Base-by-base conservation (phyloP, 2,329 filamentous ascomycete genomes). In the Aspergillus clavatus region DNA sequence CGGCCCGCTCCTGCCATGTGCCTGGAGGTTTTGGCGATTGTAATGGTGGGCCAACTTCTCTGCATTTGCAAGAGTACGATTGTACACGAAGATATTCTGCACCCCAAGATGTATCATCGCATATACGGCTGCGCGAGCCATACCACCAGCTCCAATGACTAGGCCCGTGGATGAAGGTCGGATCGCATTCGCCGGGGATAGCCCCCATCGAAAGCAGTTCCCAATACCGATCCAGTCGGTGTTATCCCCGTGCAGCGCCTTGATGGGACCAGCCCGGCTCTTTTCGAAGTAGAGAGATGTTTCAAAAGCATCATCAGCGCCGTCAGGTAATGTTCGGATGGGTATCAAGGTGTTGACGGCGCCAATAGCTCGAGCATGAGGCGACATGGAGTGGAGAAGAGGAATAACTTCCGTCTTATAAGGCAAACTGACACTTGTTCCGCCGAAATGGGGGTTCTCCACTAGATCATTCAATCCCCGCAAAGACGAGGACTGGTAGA, bases 191-290 rank as follows among this genome's bases (percentile, higher is more conserved):
- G 84, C 83, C 0, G 86, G 86, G 0, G 86, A 89, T 2, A 89
- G 71, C 2, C 85, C 85, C 24, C 84, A 76, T 5, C 82, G 77
- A 33, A 90, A 79, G 58, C 84, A 89, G 3, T 83, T 84, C 42
- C 83, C 74, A 33, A 90, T 86, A 4, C 86, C 86, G 26, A 89
- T 84, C 83, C 86, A 90, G 62, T 90, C 86, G 0, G 86, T 89
- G 48, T 90, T 90, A 47, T 89, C 85, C 1, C 86, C 87, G 51
- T 88, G 87, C 0, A 89, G 72, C 0, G 82, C 84, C 50, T 79
- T 78, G 5, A 88, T 79, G 0, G 81, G 78, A 0, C 86, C 85
- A 1, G 82, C 76, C 35, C 80, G 75, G 50, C 83, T 83, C 47
- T 82, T 76, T 36, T 82, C 75, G 23, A 74, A 70, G 36, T 74